Evolutionary conservation across 2,329 filamentous ascomycete species (phyloP).

Genomic region (Tetracladium maxilliforme): DNA sequence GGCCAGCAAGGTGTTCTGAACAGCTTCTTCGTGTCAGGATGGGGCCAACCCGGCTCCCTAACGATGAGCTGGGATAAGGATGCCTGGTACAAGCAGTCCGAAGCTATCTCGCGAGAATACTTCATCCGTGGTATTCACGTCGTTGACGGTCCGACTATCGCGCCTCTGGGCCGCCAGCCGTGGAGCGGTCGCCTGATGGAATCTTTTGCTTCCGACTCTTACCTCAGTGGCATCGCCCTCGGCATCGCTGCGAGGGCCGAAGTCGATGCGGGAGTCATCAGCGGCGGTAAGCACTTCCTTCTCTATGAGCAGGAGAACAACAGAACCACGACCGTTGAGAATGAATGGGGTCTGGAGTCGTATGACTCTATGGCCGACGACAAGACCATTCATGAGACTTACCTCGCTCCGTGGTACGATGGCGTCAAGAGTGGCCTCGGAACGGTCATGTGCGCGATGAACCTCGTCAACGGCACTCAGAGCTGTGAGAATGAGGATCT

Average conservation of each 20-base stretch:
- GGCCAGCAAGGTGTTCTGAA: too few relatives aligned
- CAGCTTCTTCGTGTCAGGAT: too few relatives aligned
- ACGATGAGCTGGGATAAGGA: too few relatives aligned
- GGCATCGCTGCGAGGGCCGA: slow-evolving; percentile 6
- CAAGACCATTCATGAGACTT: slow-evolving; percentile 11
- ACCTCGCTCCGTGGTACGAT: slow-evolving; percentile 11
- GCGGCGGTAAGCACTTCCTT: slow-evolving; percentile 6
- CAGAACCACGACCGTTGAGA: slow-evolving; percentile 1
- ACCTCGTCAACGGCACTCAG: slow-evolving; percentile 9
- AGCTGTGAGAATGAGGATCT: slow-evolving; percentile 12
- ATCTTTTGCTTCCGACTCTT: slow-evolving; percentile 5
- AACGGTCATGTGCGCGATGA: slow-evolving; percentile 12
- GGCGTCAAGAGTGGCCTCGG: slow-evolving; percentile 7
- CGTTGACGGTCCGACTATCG: slow-evolving; percentile 5
- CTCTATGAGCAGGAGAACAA: slow-evolving; percentile 9
- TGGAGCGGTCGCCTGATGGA: slow-evolving; percentile 7
- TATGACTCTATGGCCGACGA: slow-evolving; percentile 8
- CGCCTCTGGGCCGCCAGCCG: slow-evolving; percentile 7
- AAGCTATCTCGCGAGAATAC: too few relatives aligned
- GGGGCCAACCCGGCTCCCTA: too few relatives aligned
- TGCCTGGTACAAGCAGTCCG: too few relatives aligned
- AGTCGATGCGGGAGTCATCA: slow-evolving; percentile 5
- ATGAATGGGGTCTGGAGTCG: not conserved
- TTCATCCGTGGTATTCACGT: slow-evolving; percentile 4
- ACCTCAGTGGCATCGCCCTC: slow-evolving; percentile 8